These are phyloP conservation scores for Aaosphaeria arxii DNA, from an alignment of 2,329 filamentous ascomycete genomes.

Conservation along the genomic window DNA sequence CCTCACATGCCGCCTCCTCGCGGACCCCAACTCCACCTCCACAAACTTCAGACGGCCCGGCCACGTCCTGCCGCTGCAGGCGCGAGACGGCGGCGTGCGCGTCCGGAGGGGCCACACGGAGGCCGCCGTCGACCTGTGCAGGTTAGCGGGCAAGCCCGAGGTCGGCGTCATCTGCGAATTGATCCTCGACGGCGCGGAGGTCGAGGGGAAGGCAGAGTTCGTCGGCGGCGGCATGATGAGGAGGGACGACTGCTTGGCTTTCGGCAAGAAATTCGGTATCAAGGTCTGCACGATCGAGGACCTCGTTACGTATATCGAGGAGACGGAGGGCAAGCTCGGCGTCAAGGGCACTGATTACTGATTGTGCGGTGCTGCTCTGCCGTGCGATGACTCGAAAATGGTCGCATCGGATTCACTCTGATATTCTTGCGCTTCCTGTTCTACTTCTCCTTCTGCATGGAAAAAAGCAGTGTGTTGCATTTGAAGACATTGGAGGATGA, in stretches of 20 bases:
- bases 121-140: constrained; percentile 86
- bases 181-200: constrained; percentile 77
- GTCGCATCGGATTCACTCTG: no score
- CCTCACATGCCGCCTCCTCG: constrained; percentile 75
- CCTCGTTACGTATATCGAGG: constrained; percentile 75
- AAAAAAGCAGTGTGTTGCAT: no score
- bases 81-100: constrained; percentile 75
- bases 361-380: no score
- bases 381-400: no score
- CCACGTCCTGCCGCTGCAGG: constrained; percentile 83
- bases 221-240: constrained; percentile 82
- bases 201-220: constrained; percentile 65
- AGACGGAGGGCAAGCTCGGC: constrained; percentile 58
- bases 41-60: constrained; percentile 76
- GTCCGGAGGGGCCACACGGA: constrained; percentile 86
- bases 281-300: constrained; percentile 96
- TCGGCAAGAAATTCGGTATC: constrained; percentile 84
- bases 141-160: constrained; percentile 68
- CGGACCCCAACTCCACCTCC: constrained; percentile 55
- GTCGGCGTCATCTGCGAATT: constrained; percentile 89
- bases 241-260: constrained; percentile 80
- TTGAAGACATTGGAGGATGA: no score
- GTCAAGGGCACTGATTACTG: constrained; percentile 13
- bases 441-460: no score
- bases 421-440: no score